Base-by-base conservation (phyloP, 805 yeast genomes). In the Wickerhamiella bombiphila region DNA sequence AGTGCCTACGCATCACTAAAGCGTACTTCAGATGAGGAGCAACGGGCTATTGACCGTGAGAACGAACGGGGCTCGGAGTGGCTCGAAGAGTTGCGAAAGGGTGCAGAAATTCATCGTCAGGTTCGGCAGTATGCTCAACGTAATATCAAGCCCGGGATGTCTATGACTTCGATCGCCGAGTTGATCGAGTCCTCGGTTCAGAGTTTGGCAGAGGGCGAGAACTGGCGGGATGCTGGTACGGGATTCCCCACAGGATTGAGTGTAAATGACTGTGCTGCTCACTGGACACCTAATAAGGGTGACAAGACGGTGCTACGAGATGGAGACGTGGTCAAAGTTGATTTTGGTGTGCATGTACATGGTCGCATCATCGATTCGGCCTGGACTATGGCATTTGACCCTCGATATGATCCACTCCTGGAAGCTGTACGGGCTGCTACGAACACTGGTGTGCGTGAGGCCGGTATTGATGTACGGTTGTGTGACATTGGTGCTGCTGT, bases 191-290 rank as follows among this genome's bases (percentile, higher is more conserved):
- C 83, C 54, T 71, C 88, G 0, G 79, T 80, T 5, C 69, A 97
- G 49, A 70, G 74, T 3, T 73, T 77, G 49, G 69, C 85, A 13
- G 78, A 69, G 31, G 78, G 77, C 36, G 66, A 64, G 37, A 68
- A 70, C 22, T 66, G 70, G 43, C 54, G 55, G 34, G 57, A 61
- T 19, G 91, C 83, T 14, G 99, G 99, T 29, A 74, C 86, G 51
- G 99, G 97, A 4, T 91, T 91, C 69, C 99, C 99, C 36, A 85
- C 96, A n/a, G 99, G 99, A 42, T 69, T 91, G 29, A 82, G 94
- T 1, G 59, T 88, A 46, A 91, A 91, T 60, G 80, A 85, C 54
- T 77, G 83, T 54, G 99, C 99, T 19, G 98, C 98, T 0, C 99
- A 91, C 57, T 91, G 85, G 60, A 88, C 97, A 0, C 98, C 98